Evolutionary conservation across 257 asterid species (phyloP), one percentile per base, ranked within the genome.

Genomic region (Solanum habrochaites): DNA sequence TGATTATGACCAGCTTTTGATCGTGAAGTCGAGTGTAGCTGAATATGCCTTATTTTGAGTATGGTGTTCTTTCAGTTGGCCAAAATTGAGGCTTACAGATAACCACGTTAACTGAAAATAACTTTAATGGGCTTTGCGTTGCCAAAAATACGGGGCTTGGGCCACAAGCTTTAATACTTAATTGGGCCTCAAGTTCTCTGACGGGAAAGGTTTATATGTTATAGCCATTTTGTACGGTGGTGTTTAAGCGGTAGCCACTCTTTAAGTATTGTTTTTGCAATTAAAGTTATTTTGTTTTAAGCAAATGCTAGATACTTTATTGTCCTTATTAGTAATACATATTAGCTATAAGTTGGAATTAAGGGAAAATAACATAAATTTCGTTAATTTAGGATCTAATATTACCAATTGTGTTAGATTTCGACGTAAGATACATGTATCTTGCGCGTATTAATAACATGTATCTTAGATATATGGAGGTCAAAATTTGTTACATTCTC

Each of bases 61-160:
- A 82, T 90, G 92, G 89, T 91, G 31, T 27, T 18, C 29, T 83
- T 21, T 32, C 84, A 39, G 25, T 25, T 25, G 13, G 43, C 67
- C 31, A 35, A 80, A 35, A 14, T 82, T 62, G 18, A 89, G 90
- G 87, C 23, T 20, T 21, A 52, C 72, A 43, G 5, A 3, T 78
- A 11, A 82, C 92, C 90, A 92, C 90, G 89, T 90, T 35, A 31
- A 77, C 85, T 29, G 5, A 81, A 47, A 5, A 27, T 64, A 5
- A 2, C 0, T 47, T 39, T 9, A 81, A 81, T 47, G 85, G 69
- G 13, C 84, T 80, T 47, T 40, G 82, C 3, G 2, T 42, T 42
- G 37, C 62, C 25, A 35, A 47, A 47, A 10, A 37, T 25, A 40
- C 62, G 8, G 39, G 62, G 62, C 83, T 23, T 14, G 39, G 60